Conservation (phyloP, 371 early-diverging fungal species). For the Mucor mucedo region DNA sequence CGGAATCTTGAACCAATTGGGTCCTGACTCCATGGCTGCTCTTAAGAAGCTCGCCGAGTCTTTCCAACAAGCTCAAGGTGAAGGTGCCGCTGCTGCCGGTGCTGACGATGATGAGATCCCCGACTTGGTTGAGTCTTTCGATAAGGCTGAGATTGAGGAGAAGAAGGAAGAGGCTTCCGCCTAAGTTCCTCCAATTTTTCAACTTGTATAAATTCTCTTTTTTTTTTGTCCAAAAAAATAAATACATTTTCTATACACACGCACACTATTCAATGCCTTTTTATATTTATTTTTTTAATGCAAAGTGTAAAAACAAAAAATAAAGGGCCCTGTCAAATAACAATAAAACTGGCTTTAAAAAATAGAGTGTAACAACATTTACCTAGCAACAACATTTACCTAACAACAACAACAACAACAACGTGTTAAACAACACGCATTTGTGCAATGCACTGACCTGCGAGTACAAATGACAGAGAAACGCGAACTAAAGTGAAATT, state of each 20-base stretch:
- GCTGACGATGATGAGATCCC: slow-evolving; percentile 77
- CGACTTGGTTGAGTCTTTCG: slow-evolving; percentile 72
- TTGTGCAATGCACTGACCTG: not conserved
- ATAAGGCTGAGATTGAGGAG: slow-evolving; percentile 58
- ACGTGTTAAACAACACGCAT: no score
- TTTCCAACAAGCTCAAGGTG: slow-evolving; percentile 72
- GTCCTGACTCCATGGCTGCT: slow-evolving; percentile 90
- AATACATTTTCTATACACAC: not conserved
- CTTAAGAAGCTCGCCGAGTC: slow-evolving; percentile 89
- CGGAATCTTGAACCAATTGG: slow-evolving; percentile 94
- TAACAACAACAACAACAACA: no score
- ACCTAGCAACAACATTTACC: no score
- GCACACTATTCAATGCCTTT: no score
- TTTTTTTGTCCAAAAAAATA: slow-evolving; percentile 2
- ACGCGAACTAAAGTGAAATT: no score
- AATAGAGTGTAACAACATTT: no score
- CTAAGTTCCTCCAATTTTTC: slow-evolving; percentile 14
- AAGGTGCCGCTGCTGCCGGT: slow-evolving; percentile 52
- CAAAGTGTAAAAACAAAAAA: no score
- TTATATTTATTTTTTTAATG: no score
- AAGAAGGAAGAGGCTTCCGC: slow-evolving; percentile 38
- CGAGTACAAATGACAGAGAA: no score
- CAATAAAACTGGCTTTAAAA: no score
- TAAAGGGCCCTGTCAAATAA: no score
- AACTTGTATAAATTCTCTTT: not conserved